phyloP scores from a whole-genome alignment of 768 basidiomycete genomes.

The Tubosaeta sp. region DNA sequence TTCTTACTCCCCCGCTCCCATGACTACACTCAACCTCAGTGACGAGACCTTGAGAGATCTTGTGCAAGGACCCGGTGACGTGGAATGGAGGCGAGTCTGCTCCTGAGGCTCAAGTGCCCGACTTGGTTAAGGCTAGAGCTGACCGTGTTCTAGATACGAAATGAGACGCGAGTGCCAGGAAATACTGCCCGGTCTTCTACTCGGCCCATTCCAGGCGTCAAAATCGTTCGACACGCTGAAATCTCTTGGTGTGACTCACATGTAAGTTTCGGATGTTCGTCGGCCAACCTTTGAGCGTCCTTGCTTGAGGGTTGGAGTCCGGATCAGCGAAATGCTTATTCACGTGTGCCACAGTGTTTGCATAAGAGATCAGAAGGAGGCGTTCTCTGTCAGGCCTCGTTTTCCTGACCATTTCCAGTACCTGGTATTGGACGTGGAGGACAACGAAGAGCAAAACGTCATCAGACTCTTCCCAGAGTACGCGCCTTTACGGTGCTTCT shows the following conservation, averaged over 20 bases:
- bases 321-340: not conserved
- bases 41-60: conserved; percentile 50
- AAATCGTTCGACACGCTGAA: conserved; percentile 72
- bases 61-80: conserved; percentile 75
- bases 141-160: conserved; percentile 60
- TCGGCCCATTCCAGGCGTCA: conserved; percentile 87
- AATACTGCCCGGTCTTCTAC: conserved; percentile 74
- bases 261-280: conserved; percentile 41
- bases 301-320: not conserved
- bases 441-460: conserved; percentile 92
- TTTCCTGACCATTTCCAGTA: conserved; percentile 79
- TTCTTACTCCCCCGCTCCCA: conserved; percentile 2
- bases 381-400: conserved; percentile 83
- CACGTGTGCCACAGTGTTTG: conserved; percentile 54
- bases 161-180: conserved; percentile 96
- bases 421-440: conserved; percentile 80
- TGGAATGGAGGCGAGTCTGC: conserved; percentile 71
- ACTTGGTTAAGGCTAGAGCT: conserved; percentile 7
- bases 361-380: conserved; percentile 85
- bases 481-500: conserved; percentile 18
- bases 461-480: conserved; percentile 87
- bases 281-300: not conserved
- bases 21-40: conserved; percentile 23
- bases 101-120: not conserved
- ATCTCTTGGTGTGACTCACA: conserved; percentile 71